Evolutionary conservation across 1,284 basidiomycete genomes (phyloP).

Genomic region (Ustilago trichophora): DNA sequence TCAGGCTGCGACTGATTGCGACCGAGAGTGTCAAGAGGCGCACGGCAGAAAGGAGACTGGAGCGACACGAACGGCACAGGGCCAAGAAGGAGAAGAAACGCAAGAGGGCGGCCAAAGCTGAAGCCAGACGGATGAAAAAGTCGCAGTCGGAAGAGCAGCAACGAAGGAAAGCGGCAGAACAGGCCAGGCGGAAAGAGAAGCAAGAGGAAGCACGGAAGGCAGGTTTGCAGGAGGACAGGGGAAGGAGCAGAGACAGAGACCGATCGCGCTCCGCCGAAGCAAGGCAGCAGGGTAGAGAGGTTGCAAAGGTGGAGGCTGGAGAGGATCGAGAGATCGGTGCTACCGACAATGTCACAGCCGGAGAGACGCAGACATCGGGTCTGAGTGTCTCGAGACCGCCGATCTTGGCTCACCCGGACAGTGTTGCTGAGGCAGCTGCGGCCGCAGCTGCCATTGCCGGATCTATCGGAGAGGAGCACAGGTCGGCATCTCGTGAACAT

Average conservation of each 20-base stretch:
- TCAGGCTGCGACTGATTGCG: slow-evolving; percentile 84
- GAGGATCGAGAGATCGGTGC: background rate
- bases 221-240: slow-evolving; percentile 15
- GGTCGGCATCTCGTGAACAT: background rate
- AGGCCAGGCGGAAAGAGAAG: background rate
- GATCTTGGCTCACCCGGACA: slow-evolving; percentile 20
- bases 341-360: background rate
- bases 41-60: slow-evolving; percentile 31
- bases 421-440: slow-evolving; percentile 20
- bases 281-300: background rate
- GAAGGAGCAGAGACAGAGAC: slow-evolving; percentile 38
- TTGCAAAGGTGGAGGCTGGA: background rate
- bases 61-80: slow-evolving; percentile 28
- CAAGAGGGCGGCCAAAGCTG: slow-evolving; percentile 15
- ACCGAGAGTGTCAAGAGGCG: slow-evolving; percentile 77
- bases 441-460: slow-evolving; percentile 20
- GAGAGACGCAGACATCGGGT: slow-evolving; percentile 3
- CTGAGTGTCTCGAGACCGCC: slow-evolving; percentile 20
- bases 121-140: slow-evolving; percentile 25
- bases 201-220: slow-evolving; percentile 3
- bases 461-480: background rate
- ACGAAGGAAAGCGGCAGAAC: slow-evolving; percentile 17
- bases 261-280: slow-evolving; percentile 22
- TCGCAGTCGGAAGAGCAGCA: slow-evolving; percentile 28
- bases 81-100: slow-evolving; percentile 20